Evolutionary conservation across 768 basidiomycete genomes (phyloP), one percentile per base, ranked within the genome.

Genomic region (Pulveroboletus sp.): DNA sequence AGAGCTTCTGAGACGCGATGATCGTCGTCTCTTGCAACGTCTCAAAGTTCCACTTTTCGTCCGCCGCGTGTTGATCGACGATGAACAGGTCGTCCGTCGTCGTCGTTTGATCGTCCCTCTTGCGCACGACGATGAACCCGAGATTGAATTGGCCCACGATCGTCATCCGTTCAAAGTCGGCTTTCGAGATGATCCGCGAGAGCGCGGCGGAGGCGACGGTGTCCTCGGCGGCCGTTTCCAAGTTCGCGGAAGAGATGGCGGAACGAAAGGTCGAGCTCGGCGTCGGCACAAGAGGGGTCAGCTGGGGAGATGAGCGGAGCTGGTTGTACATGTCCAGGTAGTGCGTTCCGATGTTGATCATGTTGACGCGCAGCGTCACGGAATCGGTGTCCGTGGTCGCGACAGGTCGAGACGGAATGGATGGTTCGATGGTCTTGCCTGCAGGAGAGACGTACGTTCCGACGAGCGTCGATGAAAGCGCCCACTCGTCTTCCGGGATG

Each of bases 11-110:
- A 2, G 88, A 89, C 57, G 89, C 79, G 49, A 99, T 93, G 44
- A 77, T 79, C 11, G 94, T 97, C n/a, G 84, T 92, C 56, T 80
- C 76, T 67, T 98, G 95, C 49, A 98, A 70, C 2, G 81, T 88
- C 74, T 98, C 96, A 63, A 98, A 98, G 64, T 98, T 98, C 70
- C 90, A 97, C 72, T 98, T 98, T 69, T 98, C 96, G 68, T 99
- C 96, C 6, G 91, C 85, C 5, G 95, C 95, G 67, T 98, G 95
- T 63, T 98, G 95, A 60, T 98, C 95, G 16, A 98, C 79, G 54
- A 99, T 93, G 70, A 97, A 98, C 35, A 99, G 72, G 60, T 99
- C 95, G 62, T 98, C 94, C 70, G 82, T 73, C 32, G 10, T 31
- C 6, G 24, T 49, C 27, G 9, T 49, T 9, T 17, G 9, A 9